These are phyloP conservation scores for Penicillium verrucosum DNA, from an alignment of 2,329 filamentous ascomycete species.

Conservation along the genomic window DNA sequence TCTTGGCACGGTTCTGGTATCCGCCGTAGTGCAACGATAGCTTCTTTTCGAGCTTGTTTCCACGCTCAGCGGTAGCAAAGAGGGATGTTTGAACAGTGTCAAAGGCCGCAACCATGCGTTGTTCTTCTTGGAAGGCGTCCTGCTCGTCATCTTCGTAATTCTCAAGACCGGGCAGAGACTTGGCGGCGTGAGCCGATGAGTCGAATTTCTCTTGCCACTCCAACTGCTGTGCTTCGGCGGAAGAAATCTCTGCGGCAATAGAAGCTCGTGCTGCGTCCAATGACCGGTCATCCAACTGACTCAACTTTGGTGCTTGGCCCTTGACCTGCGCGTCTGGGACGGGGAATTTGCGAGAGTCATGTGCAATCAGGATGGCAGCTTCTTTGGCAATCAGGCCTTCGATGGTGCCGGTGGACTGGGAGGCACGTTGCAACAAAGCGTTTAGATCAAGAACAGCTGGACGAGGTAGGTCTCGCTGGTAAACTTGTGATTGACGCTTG, in stretches of 20 bases:
- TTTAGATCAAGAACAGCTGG: slow-evolving; percentile 70
- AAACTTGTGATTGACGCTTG: slow-evolving; percentile 81
- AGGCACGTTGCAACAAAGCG: slow-evolving; percentile 62
- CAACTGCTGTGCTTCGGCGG: slow-evolving; percentile 47
- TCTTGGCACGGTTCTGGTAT: slow-evolving; percentile 82
- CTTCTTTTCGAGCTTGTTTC: slow-evolving; percentile 90
- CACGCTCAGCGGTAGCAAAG: slow-evolving; percentile 69
- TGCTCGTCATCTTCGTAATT: slow-evolving; percentile 76
- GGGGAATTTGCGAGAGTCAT: slow-evolving; percentile 74
- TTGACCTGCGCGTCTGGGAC: slow-evolving; percentile 65
- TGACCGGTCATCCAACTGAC: slow-evolving; percentile 65
- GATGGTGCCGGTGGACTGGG: slow-evolving; percentile 60
- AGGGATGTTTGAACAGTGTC: slow-evolving; percentile 72
- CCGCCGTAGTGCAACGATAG: slow-evolving; percentile 82
- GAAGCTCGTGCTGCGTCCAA: slow-evolving; percentile 73
- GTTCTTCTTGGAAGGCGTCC: slow-evolving; percentile 55
- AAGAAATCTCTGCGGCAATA: slow-evolving; percentile 66
- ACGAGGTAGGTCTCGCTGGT: slow-evolving; percentile 78
- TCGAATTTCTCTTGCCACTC: slow-evolving; percentile 49
- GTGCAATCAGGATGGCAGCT: slow-evolving; percentile 72
- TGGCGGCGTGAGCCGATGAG: slow-evolving; percentile 48
- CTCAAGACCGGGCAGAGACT: slow-evolving; percentile 68
- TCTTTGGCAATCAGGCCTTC: slow-evolving; percentile 71
- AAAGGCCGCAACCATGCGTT: slow-evolving; percentile 67
- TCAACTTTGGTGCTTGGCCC: slow-evolving; percentile 59